Evolutionary conservation across 164 flowering plant species (phyloP), one percentile per base, ranked within the genome.

Genomic region (Hamamelis virginiana): DNA sequence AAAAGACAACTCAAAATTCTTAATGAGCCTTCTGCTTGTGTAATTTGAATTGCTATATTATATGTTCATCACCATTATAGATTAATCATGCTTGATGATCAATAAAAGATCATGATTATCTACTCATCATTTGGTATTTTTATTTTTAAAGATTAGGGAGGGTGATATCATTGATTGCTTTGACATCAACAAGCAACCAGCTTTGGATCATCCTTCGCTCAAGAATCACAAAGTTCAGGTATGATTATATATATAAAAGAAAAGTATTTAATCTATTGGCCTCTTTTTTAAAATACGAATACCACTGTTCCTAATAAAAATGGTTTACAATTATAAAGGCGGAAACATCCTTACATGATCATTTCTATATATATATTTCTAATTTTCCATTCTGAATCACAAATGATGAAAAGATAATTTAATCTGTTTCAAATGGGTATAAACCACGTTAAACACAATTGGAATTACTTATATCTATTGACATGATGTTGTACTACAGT

Each of bases 1-100:
- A 25, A 52, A 52, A n/a, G 23, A 52, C 57, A n/a, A n/a, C 57
- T 52, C 57, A 52, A 52, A 18, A 52, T 52, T 21, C 57, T 52
- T 25, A 52, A 52, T 52, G 21, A 52, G 23, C 8, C 22, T 22
- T 25, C 57, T 12, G 16, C 21, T 25, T n/a, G 21, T 0, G 21
- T 25, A 9, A 52, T 52, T 52, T 10, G 6, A 10, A 25, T 52
- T 5, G 22, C 22, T 19, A 52, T 16, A n/a, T 52, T 4, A 13
- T n/a, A n/a, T n/a, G n/a, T n/a, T n/a, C n/a, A n/a, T n/a, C n/a
- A n/a, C n/a, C n/a, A 13, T 15, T n/a, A 14, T 48, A 6, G 16
- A 48, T 9, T 47, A 4, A 47, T 47, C 12, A 4, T 4, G 15
- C 15, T 47, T 13, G 4, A 9, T 47, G 3, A 15, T 48, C 9